Base-by-base conservation (phyloP, 179 eudicot species). In the Carnegiea gigantea region DNA sequence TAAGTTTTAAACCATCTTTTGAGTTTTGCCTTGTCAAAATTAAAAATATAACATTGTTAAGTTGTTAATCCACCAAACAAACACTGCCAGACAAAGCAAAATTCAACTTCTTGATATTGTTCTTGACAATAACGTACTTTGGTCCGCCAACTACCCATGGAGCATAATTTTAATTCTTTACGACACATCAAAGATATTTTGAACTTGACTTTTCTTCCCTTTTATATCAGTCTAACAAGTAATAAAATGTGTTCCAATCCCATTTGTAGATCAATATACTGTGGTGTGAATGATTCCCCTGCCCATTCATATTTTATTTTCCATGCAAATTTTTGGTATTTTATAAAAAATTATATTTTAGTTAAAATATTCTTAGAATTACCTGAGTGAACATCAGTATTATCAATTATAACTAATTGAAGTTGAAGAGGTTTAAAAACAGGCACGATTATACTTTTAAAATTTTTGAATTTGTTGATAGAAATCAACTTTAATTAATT, bases 21-120 rank as follows among this genome's bases (percentile, higher is more conserved):
- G 44, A 40, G 44, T 40, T 1, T 67, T 26, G 72, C 28, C 46
- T 57, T 77, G 70, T 77, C 71, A 77, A 59, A 77, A 33, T 38
- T 30, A 36, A 18, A 12, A 51, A 51, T 51, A 51, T 51, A 40
- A 5, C 44, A 40, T 9, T 40, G 44, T 40, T 33, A 33, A 33
- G 36, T 49, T 51, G 57, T 51, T 51, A 15, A 57, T 18, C 62
- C 2, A 57, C 62, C 62, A 57, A 57, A 20, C 4, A 57, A 57
- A 57, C 7, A 57, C n/a, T 11, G 18, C 57, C 57, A 17, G 18
- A 51, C 14, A 51, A 51, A 51, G 57, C 18, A 51, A 51, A 51
- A 5, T 51, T 17, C 4, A 51, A 51, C 57, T 51, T 51, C 4
- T 51, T 51, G 17, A 51, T 51, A 51, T 51, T 51, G 3, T 57